Evolutionary conservation across 2,329 filamentous ascomycete genomes (phyloP), one percentile per base, ranked within the genome.

Genomic region (Coniochaeta ligniaria): DNA sequence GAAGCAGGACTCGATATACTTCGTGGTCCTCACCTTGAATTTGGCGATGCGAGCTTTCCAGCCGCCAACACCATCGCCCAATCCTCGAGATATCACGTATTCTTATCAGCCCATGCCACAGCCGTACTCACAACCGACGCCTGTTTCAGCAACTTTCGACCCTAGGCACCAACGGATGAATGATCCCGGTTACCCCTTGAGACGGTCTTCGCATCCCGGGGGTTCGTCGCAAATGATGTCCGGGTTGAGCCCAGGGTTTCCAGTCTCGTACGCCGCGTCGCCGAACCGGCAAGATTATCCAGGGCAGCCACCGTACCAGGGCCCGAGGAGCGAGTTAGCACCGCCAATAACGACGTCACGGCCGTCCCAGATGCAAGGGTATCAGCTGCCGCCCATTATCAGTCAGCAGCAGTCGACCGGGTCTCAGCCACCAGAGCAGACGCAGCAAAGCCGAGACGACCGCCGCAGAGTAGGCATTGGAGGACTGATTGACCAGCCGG

Each of bases 1-100:
- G 14, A 87, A 85, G 66, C 80, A 81, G 63, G 82, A 83, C 4
- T 84, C 83, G 43, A 83, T 86, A 61, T 88, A 84, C 69, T 87
- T 87, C 64, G 78, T 88, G 47, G 81, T 86, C 8, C 66, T 87
- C 60, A 65, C 79, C 45, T 68, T 86, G 61, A 73, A 66, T 28
- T 64, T 75, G 0, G 68, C 71, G 1, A 62, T 73, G 2, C 75
- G 75, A 41, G 69, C 74, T 17, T 73, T 73, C 52, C 72, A 76
- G 31, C 79, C 80, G 58, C 75, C 76, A 3, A 76, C 78, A 2
- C 77, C 78, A 4, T 78, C 80, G 14, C 76, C 76, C 17, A 75
- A 80, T 59, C 65, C 73, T 12, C 72, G 78, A 60, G 78, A 82
- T 20, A 66, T 74, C 50, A 71, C 72, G 17, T 77, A 77, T 59